These are phyloP conservation scores for Nephelium lappaceum DNA, from an alignment of 345 rosid species.

Conservation along the genomic window DNA sequence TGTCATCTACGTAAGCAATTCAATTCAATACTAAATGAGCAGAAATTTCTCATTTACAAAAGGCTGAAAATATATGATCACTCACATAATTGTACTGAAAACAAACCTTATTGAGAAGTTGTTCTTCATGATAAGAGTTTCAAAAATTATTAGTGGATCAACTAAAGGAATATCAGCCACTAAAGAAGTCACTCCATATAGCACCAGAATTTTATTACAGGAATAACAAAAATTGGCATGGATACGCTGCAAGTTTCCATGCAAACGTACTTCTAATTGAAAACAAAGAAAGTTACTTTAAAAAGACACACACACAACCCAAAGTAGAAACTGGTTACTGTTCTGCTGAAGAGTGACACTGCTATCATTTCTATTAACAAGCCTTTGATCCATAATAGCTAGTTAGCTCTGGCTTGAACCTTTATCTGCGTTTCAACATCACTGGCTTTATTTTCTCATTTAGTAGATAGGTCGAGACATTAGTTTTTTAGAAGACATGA, in stretches of 20 bases:
- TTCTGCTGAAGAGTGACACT: neutral
- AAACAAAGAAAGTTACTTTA: neutral
- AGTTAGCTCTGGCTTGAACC: neutral
- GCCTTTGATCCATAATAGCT: neutral
- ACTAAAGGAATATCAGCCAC: too few species aligned
- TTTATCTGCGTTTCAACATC: neutral
- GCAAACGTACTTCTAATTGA: neutral
- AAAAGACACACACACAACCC: too few species aligned
- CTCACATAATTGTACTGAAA: too few species aligned
- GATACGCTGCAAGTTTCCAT: neutral
- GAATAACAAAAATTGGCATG: neutral
- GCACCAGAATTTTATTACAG: neutral
- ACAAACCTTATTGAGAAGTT: neutral
- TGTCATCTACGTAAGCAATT: too few species aligned
- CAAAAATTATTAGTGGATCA: neutral
- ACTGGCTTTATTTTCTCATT: neutral
- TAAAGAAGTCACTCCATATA: neutral
- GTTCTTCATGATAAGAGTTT: neutral
- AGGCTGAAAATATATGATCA: too few species aligned
- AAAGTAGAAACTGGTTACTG: neutral
- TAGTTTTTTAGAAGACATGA: conserved; percentile 38
- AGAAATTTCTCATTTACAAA: too few species aligned
- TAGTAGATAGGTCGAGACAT: conserved; percentile 21
- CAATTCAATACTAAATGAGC: too few species aligned
- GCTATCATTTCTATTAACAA: neutral